Conservation (phyloP, 2,329 filamentous ascomycete genomes). For the Cercospora berteroae region DNA sequence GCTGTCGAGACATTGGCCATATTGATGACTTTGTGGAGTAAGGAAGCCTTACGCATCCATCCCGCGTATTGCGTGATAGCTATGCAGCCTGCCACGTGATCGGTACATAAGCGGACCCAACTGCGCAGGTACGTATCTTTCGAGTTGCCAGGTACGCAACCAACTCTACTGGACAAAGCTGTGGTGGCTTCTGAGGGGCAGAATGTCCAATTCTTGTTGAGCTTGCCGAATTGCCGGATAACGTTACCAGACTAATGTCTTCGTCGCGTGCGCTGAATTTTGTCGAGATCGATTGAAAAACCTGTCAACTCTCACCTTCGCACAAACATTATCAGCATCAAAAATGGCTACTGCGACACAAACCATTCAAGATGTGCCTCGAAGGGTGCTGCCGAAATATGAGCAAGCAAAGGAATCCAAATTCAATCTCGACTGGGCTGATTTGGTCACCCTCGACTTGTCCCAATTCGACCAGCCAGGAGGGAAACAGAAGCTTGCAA, state of each 20-base stretch:
- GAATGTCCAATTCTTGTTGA: neutral
- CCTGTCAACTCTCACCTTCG: neutral
- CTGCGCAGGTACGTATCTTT: constrained; percentile 5
- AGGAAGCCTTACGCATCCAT: constrained; percentile 2
- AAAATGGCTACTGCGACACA: constrained; percentile 26
- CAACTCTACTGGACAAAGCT: constrained; percentile 11
- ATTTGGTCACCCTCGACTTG: constrained; percentile 58
- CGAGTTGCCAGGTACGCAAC: constrained; percentile 5
- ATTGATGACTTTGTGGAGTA: neutral
- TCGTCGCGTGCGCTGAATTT: neutral
- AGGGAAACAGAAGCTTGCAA: constrained; percentile 55
- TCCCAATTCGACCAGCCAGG: constrained; percentile 54
- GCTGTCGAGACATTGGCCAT: neutral
- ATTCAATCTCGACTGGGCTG: constrained; percentile 48
- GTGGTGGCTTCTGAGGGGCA: constrained; percentile 5
- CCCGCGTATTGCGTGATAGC: constrained; percentile 18
- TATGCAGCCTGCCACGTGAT: constrained; percentile 13
- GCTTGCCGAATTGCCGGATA: constrained; percentile 9
- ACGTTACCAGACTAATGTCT: neutral
- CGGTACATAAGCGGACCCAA: neutral
- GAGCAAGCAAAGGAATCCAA: constrained; percentile 27
- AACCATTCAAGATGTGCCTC: constrained; percentile 21
- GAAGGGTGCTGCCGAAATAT: constrained; percentile 19
- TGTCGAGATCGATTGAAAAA: neutral
- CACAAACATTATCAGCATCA: neutral